Percentiles rank a stretch among this genome's conserved stretches.
Conservation (phyloP, 106 monocot species). For the Acorus calamus region DNA sequence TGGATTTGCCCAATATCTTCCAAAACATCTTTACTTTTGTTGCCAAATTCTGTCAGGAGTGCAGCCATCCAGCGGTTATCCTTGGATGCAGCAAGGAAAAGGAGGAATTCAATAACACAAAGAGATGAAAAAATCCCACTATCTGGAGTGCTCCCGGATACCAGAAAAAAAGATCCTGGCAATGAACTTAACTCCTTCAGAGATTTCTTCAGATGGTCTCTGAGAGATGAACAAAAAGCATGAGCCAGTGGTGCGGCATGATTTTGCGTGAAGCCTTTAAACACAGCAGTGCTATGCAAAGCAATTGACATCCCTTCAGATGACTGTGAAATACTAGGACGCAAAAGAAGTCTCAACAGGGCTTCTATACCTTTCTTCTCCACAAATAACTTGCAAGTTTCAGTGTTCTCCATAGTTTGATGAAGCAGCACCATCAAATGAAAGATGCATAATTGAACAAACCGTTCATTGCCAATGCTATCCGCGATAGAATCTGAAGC, state of each 20-base stretch:
- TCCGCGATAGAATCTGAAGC: conserved; percentile 49
- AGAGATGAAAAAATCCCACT: conserved; percentile 61
- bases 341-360: conserved; percentile 63
- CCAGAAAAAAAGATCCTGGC: conserved; percentile 36
- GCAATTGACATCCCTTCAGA: conserved; percentile 98
- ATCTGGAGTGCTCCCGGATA: conserved; percentile 23
- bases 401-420: conserved; percentile 85
- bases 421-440: conserved; percentile 96
- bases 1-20: conserved; percentile 88
- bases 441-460: conserved; percentile 74
- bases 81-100: conserved; percentile 90
- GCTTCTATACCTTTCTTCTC: conserved; percentile 84
- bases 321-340: conserved; percentile 87
- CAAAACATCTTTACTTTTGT: conserved; percentile 70
- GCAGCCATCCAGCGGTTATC: conserved; percentile 94
- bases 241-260: conserved; percentile 75
- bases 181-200: conserved; percentile 41
- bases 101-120: conserved; percentile 93
- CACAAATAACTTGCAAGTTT: conserved; percentile 93
- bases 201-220: conserved; percentile 70
- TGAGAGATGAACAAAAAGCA: conserved; percentile 71
- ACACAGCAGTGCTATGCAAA: conserved; percentile 94
- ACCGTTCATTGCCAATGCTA: conserved; percentile 68
- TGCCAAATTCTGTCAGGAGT: conserved; percentile 84
- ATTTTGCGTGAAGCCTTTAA: conserved; percentile 97